Conservation (phyloP, 108 stramenopile genomes). For the Cyclotella baltica region DNA sequence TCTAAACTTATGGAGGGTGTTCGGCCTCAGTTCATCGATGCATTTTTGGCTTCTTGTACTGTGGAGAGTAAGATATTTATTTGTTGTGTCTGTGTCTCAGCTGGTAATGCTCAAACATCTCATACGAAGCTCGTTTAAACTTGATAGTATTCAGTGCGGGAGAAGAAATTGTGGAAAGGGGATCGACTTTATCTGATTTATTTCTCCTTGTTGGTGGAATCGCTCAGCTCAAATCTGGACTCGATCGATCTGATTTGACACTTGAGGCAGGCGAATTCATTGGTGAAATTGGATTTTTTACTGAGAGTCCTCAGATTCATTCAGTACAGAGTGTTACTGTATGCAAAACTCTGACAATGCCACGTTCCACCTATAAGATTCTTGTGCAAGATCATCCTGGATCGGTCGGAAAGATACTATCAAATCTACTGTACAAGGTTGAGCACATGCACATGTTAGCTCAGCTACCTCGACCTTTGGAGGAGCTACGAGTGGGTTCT, state of each 20-base stretch:
- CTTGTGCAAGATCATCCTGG: constrained; percentile 60
- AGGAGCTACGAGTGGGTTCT: constrained; percentile 53
- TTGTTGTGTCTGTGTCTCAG: not conserved
- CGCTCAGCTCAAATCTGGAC: constrained; percentile 35
- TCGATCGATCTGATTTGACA: constrained; percentile 4
- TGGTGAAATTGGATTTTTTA: constrained; percentile 62
- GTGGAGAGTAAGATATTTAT: constrained; percentile 49
- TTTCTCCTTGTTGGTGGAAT: constrained; percentile 61
- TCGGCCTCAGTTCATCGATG: constrained; percentile 65
- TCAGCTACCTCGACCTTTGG: constrained; percentile 38
- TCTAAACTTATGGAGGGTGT: constrained; percentile 55
- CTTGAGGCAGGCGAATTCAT: constrained; percentile 54
- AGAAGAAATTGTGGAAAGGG: constrained; percentile 58
- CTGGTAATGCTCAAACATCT: not conserved
- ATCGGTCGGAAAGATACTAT: constrained; percentile 53
- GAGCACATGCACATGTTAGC: constrained; percentile 24
- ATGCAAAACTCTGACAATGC: constrained; percentile 66
- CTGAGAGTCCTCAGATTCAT: constrained; percentile 60
- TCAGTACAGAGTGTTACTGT: constrained; percentile 51
- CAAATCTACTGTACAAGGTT: constrained; percentile 58
- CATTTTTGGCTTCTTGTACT: constrained; percentile 56
- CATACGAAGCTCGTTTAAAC: not conserved
- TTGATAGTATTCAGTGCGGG: constrained; percentile 48
- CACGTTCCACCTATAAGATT: constrained; percentile 51
- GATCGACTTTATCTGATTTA: constrained; percentile 57